Conservation (phyloP, 2,329 filamentous ascomycete genomes). For the Fusarium nurragi region DNA sequence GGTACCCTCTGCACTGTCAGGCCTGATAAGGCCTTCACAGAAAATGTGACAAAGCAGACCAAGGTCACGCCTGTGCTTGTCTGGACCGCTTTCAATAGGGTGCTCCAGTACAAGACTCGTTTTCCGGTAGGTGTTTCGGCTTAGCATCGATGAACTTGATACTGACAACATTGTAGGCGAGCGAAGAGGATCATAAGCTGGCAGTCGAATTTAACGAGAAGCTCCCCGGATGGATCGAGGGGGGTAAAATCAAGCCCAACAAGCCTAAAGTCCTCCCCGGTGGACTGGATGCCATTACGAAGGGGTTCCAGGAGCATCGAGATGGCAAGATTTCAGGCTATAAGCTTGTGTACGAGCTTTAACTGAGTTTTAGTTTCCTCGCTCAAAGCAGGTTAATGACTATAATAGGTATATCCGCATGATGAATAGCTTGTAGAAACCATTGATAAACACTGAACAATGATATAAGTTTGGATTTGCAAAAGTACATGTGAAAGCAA, state of each 20-base stretch:
- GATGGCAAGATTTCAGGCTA: conserved; percentile 52
- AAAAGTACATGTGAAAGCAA: background rate
- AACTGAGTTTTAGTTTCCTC: background rate
- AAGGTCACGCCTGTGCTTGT: conserved; percentile 55
- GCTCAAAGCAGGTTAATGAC: background rate
- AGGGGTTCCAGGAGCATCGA: conserved; percentile 51
- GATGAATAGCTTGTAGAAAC: background rate
- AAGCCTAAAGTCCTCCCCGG: conserved; percentile 41
- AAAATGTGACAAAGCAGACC: conserved; percentile 46
- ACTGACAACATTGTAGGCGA: conserved; percentile 41
- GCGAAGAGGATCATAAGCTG: conserved; percentile 50
- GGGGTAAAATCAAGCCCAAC: conserved; percentile 50
- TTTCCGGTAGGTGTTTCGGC: conserved; percentile 49
- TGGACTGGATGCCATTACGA: conserved; percentile 47
- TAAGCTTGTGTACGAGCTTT: conserved; percentile 52
- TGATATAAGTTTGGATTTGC: background rate
- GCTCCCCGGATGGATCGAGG: conserved; percentile 48
- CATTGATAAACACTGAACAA: background rate
- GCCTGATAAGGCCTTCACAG: conserved; percentile 52
- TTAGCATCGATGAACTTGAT: background rate
- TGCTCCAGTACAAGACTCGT: conserved; percentile 49
- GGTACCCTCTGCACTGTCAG: conserved; percentile 54
- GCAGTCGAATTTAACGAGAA: conserved; percentile 50
- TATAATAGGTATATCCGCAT: background rate
- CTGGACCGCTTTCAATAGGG: conserved; percentile 54